Conservation (phyloP, 2,329 filamentous ascomycete species). For the Stemphylium vesicarium region DNA sequence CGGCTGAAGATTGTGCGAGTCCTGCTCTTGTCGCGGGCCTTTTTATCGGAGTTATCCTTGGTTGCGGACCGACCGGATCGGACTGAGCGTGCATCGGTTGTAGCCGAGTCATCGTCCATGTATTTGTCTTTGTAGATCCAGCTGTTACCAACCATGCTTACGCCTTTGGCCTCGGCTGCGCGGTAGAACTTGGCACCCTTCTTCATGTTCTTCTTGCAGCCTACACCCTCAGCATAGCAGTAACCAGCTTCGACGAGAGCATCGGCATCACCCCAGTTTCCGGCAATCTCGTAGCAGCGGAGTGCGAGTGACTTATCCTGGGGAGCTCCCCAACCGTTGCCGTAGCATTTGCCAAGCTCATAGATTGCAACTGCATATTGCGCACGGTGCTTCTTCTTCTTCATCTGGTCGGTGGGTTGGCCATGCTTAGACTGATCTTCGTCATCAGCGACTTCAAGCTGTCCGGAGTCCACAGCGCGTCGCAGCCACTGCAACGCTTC, state of each 20-base stretch:
- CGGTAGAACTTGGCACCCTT: constrained; percentile 92
- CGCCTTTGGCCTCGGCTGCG: constrained; percentile 87
- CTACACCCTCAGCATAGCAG: constrained; percentile 92
- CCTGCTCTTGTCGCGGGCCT: constrained; percentile 76
- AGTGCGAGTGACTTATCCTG: constrained; percentile 88
- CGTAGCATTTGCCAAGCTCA: constrained; percentile 92
- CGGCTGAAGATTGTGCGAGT: constrained; percentile 75
- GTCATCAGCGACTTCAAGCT: constrained; percentile 82
- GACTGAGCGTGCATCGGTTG: constrained; percentile 52
- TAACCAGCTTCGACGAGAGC: constrained; percentile 93
- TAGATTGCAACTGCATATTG: constrained; percentile 97
- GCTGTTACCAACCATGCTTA: constrained; percentile 98
- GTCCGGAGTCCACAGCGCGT: constrained; percentile 85
- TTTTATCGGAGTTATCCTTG: constrained; percentile 59
- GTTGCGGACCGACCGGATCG: constrained; percentile 54
- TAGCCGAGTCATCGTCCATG: constrained; percentile 59
- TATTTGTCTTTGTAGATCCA: constrained; percentile 99
- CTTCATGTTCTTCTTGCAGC: constrained; percentile 94
- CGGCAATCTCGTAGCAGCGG: constrained; percentile 95
- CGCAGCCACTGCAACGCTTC: constrained; percentile 93
- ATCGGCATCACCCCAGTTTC: constrained; percentile 93
- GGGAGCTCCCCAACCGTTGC: constrained; percentile 97
- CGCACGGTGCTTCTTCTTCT: constrained; percentile 83
- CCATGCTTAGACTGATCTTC: constrained; percentile 69
- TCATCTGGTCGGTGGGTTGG: constrained; percentile 68